Conservation (phyloP, 768 basidiomycete genomes). For the Fistulinella prunicolor region DNA sequence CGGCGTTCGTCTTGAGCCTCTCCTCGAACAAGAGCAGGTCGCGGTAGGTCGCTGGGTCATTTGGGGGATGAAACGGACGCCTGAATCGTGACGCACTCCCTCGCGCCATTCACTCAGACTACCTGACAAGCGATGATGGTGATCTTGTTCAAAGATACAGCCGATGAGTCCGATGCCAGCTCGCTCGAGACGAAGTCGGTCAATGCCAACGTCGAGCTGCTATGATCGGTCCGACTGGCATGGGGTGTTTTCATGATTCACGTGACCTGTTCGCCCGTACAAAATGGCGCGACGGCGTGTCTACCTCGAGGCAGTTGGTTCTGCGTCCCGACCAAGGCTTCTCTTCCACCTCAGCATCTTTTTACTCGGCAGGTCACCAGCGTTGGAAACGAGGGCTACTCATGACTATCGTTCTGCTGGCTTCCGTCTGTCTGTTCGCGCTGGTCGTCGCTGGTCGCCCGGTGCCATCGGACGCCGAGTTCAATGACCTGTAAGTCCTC, state of each 20-base stretch:
- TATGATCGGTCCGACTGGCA: too few relatives aligned
- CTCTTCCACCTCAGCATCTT: slow-evolving; percentile 2
- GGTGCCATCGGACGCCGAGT: slow-evolving; percentile 25
- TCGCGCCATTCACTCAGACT: slow-evolving; percentile 24
- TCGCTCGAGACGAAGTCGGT: not conserved
- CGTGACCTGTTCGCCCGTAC: slow-evolving; percentile 19
- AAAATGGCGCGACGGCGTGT: slow-evolving; percentile 26
- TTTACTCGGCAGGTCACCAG: not conserved
- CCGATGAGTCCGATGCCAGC: not conserved
- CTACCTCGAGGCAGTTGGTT: slow-evolving; percentile 22
- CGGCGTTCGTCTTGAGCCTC: slow-evolving; percentile 90
- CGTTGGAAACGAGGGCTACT: not conserved
- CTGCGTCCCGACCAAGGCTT: slow-evolving; percentile 8
- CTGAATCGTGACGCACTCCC: slow-evolving; percentile 21
- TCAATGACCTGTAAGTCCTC: slow-evolving; percentile 30
- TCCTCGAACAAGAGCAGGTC: slow-evolving; percentile 95
- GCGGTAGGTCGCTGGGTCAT: slow-evolving; percentile 76
- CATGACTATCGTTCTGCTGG: slow-evolving; percentile 40
- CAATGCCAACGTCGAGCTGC: too few relatives aligned
- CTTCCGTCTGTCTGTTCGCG: slow-evolving; percentile 39
- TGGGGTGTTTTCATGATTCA: slow-evolving; percentile 13
- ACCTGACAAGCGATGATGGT: too few relatives aligned
- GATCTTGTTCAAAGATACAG: too few relatives aligned
- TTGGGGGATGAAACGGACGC: slow-evolving; percentile 52
- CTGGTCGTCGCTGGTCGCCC: slow-evolving; percentile 45